phyloP scores from a whole-genome alignment of 139 green algal genomes.

The Micractinium conductrix region DNA sequence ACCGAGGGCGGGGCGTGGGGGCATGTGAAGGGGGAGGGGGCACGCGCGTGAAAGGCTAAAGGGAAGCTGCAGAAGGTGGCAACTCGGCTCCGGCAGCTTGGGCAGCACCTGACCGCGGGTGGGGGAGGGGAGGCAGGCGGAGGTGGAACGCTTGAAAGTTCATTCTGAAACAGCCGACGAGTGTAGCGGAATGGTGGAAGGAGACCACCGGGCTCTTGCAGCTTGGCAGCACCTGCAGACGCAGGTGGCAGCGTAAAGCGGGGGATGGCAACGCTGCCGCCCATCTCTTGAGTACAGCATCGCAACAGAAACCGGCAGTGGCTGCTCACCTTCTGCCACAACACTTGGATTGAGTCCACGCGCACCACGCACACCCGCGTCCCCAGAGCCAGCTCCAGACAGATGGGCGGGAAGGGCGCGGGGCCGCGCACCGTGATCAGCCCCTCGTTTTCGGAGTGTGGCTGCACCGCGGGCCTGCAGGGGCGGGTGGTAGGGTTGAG shows the following conservation, averaged over 20 bases:
- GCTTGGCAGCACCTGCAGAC: too few species aligned
- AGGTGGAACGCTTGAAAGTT: too few species aligned
- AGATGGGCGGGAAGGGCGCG: background rate
- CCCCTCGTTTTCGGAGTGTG: background rate
- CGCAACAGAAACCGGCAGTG: too few species aligned
- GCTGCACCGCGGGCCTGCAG: background rate
- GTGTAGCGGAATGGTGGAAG: too few species aligned
- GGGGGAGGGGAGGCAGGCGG: background rate
- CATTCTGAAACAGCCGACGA: too few species aligned
- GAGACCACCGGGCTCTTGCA: too few species aligned
- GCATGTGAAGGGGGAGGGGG: background rate
- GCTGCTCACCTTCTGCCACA: too few species aligned
- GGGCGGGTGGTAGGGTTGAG: background rate
- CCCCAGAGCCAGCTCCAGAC: constrained; percentile 11
- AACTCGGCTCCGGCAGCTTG: background rate
- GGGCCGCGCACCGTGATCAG: background rate
- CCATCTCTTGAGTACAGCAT: too few species aligned
- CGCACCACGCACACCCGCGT: constrained; percentile 32
- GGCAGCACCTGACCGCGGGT: background rate
- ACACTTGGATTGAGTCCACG: background rate
- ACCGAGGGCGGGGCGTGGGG: background rate
- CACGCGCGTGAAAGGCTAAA: too few species aligned
- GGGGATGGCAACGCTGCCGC: too few species aligned
- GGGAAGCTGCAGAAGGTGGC: too few species aligned
- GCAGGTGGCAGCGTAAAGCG: too few species aligned